Evolutionary conservation across 1,284 basidiomycete species (phyloP).

Genomic region (Naganishia liquefaciens): DNA sequence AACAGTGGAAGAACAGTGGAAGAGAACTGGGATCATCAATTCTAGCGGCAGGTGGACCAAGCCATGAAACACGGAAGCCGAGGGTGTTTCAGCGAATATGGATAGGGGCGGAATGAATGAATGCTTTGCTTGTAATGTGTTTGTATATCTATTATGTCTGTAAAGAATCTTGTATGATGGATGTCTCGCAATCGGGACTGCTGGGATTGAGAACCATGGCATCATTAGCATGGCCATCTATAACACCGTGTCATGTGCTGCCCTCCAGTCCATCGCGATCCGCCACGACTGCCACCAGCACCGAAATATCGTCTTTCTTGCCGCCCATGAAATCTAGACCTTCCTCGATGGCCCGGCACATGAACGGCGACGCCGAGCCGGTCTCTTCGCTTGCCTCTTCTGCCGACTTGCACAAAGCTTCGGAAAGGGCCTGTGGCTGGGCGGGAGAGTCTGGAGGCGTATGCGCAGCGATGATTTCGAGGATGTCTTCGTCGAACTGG

Average conservation of each 20-base stretch:
- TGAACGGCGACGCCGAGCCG: conserved; percentile 59
- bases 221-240: too few relatives aligned
- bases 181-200: too few relatives aligned
- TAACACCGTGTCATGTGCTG: neutral
- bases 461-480: conserved; percentile 81
- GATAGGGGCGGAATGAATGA: too few relatives aligned
- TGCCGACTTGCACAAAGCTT: conserved; percentile 58
- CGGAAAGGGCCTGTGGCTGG: conserved; percentile 46
- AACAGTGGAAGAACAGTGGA: conserved; percentile 31
- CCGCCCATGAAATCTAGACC: conserved; percentile 57
- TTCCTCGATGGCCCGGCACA: conserved; percentile 60
- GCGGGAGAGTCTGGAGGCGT: conserved; percentile 46
- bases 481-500: conserved; percentile 84
- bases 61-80: neutral
- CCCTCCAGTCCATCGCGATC: conserved; percentile 14
- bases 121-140: conserved; percentile 1
- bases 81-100: too few relatives aligned
- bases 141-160: neutral
- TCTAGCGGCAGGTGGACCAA: conserved; percentile 35
- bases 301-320: conserved; percentile 47
- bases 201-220: too few relatives aligned
- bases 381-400: conserved; percentile 58
- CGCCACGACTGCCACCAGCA: conserved; percentile 22
- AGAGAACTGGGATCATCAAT: conserved; percentile 47
- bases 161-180: too few relatives aligned